These are phyloP conservation scores for Magnolia changhungtana DNA, from an alignment of 164 flowering plant species.

Conservation along the genomic window DNA sequence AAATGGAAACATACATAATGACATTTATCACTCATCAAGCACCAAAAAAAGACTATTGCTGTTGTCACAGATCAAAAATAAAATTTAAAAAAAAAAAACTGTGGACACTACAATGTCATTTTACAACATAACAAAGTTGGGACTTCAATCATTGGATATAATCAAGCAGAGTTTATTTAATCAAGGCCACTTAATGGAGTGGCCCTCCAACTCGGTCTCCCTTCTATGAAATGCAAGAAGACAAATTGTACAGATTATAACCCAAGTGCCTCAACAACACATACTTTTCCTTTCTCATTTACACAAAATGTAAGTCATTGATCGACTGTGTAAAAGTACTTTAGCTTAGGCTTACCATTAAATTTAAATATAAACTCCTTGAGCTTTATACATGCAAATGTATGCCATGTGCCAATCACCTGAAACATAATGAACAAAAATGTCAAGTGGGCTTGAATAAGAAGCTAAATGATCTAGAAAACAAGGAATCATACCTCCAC, in stretches of 20 bases:
- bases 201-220: background rate
- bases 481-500: slow-evolving; percentile 63
- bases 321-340: background rate
- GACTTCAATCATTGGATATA: background rate
- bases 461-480: background rate
- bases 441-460: background rate
- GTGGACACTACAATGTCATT: background rate
- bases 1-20: too few species aligned
- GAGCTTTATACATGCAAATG: slow-evolving; percentile 96
- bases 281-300: background rate
- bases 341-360: background rate
- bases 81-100: too few species aligned
- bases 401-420: slow-evolving; percentile 99
- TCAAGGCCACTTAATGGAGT: background rate
- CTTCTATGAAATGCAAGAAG: background rate
- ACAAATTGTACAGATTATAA: background rate
- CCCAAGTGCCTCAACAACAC: background rate
- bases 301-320: background rate
- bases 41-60: too few species aligned
- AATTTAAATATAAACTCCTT: slow-evolving; percentile 17
- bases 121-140: background rate
- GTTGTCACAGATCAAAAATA: too few species aligned
- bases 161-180: background rate
- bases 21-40: too few species aligned
- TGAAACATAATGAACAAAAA: slow-evolving; percentile 24